These are phyloP conservation scores for Aspergillus sparsus DNA, from an alignment of 495 filamentous ascomycete genomes.

Conservation along the genomic window DNA sequence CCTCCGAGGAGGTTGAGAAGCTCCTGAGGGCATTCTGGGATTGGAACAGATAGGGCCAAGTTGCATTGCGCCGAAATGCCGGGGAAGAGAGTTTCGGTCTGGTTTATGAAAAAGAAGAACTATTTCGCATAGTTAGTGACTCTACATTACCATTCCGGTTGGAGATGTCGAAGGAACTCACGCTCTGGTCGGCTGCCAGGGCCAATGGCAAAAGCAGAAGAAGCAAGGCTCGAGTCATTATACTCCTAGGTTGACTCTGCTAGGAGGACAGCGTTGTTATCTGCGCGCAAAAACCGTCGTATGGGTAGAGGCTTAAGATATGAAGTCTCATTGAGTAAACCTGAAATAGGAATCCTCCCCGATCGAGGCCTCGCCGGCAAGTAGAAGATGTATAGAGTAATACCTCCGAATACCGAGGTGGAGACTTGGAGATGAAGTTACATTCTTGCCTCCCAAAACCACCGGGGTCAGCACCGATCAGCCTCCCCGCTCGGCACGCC, in stretches of 20 bases:
- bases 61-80: constrained; percentile 7
- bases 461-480: too few species aligned
- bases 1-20: neutral
- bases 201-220: neutral
- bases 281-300: neutral
- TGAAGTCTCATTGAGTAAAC: neutral
- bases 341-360: too few species aligned
- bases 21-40: constrained; percentile 5
- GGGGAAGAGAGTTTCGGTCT: neutral
- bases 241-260: neutral
- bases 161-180: neutral
- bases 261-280: too few species aligned
- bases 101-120: constrained; percentile 11
- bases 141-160: neutral
- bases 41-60: neutral
- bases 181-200: constrained; percentile 1
- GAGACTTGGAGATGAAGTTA: too few species aligned
- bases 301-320: neutral
- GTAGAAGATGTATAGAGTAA: too few species aligned
- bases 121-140: neutral
- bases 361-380: too few species aligned
- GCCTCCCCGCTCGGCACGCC: too few species aligned
- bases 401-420: too few species aligned
- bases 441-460: too few species aligned
- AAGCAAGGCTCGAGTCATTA: neutral